Evolutionary conservation across 2,329 filamentous ascomycete genomes (phyloP).

Genomic region (Microsporum ferrugineum): DNA sequence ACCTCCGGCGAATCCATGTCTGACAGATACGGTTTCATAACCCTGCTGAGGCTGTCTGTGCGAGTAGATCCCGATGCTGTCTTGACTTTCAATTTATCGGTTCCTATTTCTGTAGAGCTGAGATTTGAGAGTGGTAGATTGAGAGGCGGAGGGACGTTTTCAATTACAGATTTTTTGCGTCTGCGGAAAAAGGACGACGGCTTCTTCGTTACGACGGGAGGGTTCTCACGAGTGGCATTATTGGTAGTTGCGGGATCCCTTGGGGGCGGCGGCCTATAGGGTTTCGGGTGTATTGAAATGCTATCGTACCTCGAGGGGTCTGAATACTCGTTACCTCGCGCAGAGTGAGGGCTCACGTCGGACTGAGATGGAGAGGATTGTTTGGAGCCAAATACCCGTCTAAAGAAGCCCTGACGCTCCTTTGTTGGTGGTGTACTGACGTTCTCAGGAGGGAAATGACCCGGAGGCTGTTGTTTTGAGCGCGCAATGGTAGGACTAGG

Average conservation of each 20-base stretch:
- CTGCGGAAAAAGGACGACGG: conserved; percentile 88
- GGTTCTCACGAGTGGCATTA: conserved; percentile 23
- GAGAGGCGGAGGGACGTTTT: conserved; percentile 51
- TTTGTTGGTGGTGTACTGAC: conserved; percentile 40
- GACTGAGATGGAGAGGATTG: conserved; percentile 26
- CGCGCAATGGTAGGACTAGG: conserved; percentile 44
- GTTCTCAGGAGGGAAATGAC: conserved; percentile 27
- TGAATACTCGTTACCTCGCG: conserved; percentile 3
- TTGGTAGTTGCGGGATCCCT: conserved; percentile 18
- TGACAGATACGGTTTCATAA: conserved; percentile 72
- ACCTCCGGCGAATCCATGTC: conserved; percentile 18
- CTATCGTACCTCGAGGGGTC: conserved; percentile 7
- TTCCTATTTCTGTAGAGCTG: conserved; percentile 18
- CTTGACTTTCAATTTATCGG: conserved; percentile 12
- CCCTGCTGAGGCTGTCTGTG: conserved; percentile 68
- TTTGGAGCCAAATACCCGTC: conserved; percentile 75
- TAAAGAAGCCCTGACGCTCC: conserved; percentile 79
- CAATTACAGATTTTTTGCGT: conserved; percentile 72
- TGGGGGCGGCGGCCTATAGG: conserved; percentile 20
- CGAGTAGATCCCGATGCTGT: conserved; percentile 43
- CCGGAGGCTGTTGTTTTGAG: conserved; percentile 33
- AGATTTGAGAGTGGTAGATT: conserved; percentile 35
- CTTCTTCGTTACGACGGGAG: conserved; percentile 63
- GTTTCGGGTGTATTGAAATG: conserved; percentile 16
- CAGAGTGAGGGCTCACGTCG: conserved; percentile 7